Conservation (phyloP, 345 rosid genomes). For the Hirschfeldia incana region DNA sequence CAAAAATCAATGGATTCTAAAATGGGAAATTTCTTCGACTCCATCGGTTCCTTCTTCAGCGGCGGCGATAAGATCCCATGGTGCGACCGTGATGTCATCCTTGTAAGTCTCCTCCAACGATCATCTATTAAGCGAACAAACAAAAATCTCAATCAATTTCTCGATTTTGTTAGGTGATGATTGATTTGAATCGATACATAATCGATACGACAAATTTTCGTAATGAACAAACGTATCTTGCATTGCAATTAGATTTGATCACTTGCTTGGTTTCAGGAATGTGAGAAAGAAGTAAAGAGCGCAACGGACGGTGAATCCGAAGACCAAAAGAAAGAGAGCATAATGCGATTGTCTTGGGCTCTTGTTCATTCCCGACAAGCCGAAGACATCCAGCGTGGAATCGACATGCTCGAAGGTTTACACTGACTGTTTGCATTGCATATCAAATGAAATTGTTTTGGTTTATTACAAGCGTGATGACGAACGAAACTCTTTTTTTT, state of each 20-base stretch:
- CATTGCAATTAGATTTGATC: no score
- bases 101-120: constrained; percentile 41
- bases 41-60: constrained; percentile 61
- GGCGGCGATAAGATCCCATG: constrained; percentile 82
- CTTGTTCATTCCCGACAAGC: constrained; percentile 76
- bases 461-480: background rate
- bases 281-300: constrained; percentile 75
- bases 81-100: constrained; percentile 74
- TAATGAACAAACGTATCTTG: no score
- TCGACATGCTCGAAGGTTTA: constrained; percentile 74
- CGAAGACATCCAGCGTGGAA: constrained; percentile 78
- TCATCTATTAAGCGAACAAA: background rate
- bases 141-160: background rate
- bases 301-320: constrained; percentile 54
- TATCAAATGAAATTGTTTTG: background rate
- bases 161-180: background rate
- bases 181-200: no score
- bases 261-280: constrained; percentile 45
- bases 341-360: constrained; percentile 87
- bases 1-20: constrained; percentile 19
- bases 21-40: constrained; percentile 46
- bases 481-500: background rate
- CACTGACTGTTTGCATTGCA: background rate
- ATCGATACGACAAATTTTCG: no score
- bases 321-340: constrained; percentile 56